Base-by-base conservation (phyloP, 2,329 filamentous ascomycete genomes). In the Sporothrix curviconia region DNA sequence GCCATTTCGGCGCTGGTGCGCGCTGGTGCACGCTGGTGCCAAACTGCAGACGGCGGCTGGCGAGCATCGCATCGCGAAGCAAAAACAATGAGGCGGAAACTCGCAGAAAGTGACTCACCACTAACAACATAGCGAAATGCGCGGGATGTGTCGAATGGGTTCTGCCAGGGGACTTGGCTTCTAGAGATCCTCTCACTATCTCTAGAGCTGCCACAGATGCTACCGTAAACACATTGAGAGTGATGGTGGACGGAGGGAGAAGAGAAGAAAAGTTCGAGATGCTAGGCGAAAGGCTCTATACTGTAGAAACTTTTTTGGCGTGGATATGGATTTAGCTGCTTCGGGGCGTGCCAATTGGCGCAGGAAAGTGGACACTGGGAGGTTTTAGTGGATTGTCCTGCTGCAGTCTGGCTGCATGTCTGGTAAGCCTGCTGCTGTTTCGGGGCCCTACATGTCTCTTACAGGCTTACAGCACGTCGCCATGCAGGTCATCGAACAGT, bases 141-240 rank as follows among this genome's bases (percentile, higher is more conserved):
- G 62, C 19, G 59, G 51, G 42, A 50, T 22, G 55, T 49, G 43
- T 70, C 58, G 55, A 30, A 42, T 68, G 66, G 59, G 61, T 59
- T 49, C 58, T 49, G 55, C 56, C 53, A 63, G 58, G 56, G 19
- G 76, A 78, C 80, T 68, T 78, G 78, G 79, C 83, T 83, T 81
- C 84, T 85, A 87, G 84, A 87, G 84, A 86, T 81, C 77, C 80
- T 85, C 81, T 82, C 82, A 84, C 78, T 81, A 86, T 86, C 86
- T 85, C 86, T 85, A 87, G 84, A 88, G 83, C 84, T 80, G 72
- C 75, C 78, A 79, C 76, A 72, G 75, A 74, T 84, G 78, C 89
- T 92, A 89, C 80, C 84, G 80, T 68, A 69, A 68, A 72, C 73
- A 79, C 82, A 84, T 84, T 82, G 78, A 79, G 64, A 62, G 53